Base-by-base conservation (phyloP, 306 rosid genomes). In the Prunus armeniaca region DNA sequence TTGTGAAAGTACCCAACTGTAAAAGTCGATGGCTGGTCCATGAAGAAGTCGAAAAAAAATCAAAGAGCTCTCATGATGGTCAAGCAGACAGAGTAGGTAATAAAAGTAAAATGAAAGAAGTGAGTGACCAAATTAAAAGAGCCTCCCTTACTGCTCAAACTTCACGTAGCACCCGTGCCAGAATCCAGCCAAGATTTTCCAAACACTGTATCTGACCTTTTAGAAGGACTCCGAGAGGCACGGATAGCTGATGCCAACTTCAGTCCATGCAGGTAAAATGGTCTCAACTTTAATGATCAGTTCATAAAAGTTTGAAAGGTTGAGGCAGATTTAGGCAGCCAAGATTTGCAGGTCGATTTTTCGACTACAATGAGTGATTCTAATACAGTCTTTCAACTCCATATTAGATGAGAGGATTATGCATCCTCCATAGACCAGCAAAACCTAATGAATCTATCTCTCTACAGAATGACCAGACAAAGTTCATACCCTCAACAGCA, bases 111-210 rank as follows among this genome's bases (percentile, higher is more conserved):
- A 38, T 6, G 9, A 38, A 7, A 38, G 43, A 34, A 1, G 43
- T 32, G 41, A 62, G 61, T 56, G 67, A 28, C 9, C 67, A 28
- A 3, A 62, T 28, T 28, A 62, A 28, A 56, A 20, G 67, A 34
- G 65, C 75, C n/a, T n/a, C 75, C 34, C 4, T 27, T 49, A 17
- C 43, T 30, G 49, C 63, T 10, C 10, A 41, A 58, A 38, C 30
- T 61, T 73, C 60, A 73, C 22, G 22, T 32, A 12, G 27, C 20
- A 7, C 47, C 77, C 60, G 69, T 27, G 69, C 38, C 75, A 54
- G 2, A 71, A 63, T 12, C 49, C 25, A 17, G 13, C 34, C 34
- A 27, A 61, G 8, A 43, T 45, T 38, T 73, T 20, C 49, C 13
- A 63, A 27, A 19, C 6, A 18, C 20, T 51, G 0, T 3, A 15